Base-by-base conservation (phyloP, 768 basidiomycete genomes). In the Trametes gibbosa region DNA sequence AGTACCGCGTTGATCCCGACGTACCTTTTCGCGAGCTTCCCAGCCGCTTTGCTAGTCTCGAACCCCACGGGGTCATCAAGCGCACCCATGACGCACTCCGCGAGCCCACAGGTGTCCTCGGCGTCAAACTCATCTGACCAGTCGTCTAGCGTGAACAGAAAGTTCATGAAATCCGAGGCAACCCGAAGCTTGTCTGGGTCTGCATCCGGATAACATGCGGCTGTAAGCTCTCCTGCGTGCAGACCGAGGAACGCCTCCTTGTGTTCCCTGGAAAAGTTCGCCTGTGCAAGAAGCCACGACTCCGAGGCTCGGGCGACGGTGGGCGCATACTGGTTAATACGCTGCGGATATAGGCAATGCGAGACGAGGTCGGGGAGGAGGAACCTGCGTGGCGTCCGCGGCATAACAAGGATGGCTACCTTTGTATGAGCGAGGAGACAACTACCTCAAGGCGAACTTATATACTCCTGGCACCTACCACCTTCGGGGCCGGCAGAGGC, bases 221-320 rank as follows among this genome's bases (percentile, higher is more conserved):
- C 85, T 21, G 86, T 82, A 60, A 89, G 80, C 63, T 85, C 84
- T 41, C 86, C 85, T 17, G 83, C 84, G 57, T 83, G 81, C 49
- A 87, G 76, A 32, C 83, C 83, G 62, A 76, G 76, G 47, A 87
- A 77, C n/a, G 59, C 59, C 5, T 35, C 48, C 8, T 53, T 62
- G 13, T 68, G 70, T 37, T 66, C 69, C 12, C 50, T 34, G 5
- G 65, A 64, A 58, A 74, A 69, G 41, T 72, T 67, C 40, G 68
- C 64, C n/a, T 65, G 50, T 4, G 56, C 50, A n/a, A 64, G 55
- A 17, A 77, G 54, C 77, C 77, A 77, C 32, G 61, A 43, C 42
- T 75, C 76, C 1, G 75, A 75, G 25, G 69, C 69, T 17, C 70
- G 72, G 17, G 75, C 74, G 21, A 75, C 70, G 2, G 64, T 62